These are phyloP conservation scores for Ustulina deusta DNA, from an alignment of 2,329 filamentous ascomycete species.

Conservation along the genomic window DNA sequence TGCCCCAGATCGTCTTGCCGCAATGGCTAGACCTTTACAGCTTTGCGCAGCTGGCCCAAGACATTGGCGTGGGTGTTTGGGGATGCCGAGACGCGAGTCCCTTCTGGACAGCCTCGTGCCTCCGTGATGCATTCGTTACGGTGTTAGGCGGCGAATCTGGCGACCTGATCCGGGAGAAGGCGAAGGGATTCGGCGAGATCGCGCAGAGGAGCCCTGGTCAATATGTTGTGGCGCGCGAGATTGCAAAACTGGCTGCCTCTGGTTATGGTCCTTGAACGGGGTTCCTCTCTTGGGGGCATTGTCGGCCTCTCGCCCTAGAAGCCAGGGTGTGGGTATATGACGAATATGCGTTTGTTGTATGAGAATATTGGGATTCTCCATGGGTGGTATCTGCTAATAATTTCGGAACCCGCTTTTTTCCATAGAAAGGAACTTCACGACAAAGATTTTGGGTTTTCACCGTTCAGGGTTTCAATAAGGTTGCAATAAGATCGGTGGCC, in stretches of 20 bases:
- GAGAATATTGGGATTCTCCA: not conserved
- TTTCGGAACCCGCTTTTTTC: not conserved
- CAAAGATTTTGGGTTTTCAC: too few species aligned
- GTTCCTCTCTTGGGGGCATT: too few species aligned
- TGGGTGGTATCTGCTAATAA: too few species aligned
- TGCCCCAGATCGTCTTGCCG: slow-evolving; percentile 41
- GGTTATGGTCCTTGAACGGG: slow-evolving; percentile 2
- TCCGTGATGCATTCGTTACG: slow-evolving; percentile 29
- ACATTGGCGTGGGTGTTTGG: slow-evolving; percentile 39
- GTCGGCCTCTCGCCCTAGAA: not conserved
- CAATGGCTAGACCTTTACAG: slow-evolving; percentile 42
- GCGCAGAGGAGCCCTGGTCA: slow-evolving; percentile 36
- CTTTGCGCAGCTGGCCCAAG: slow-evolving; percentile 36
- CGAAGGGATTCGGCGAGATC: slow-evolving; percentile 31
- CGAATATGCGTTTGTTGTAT: not conserved
- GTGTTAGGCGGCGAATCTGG: slow-evolving; percentile 20
- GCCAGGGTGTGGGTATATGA: not conserved
- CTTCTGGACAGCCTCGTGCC: slow-evolving; percentile 35
- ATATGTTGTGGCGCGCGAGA: slow-evolving; percentile 35
- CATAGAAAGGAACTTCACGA: not conserved
- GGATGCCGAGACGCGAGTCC: slow-evolving; percentile 39
- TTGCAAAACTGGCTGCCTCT: slow-evolving; percentile 39
- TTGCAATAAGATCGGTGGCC: not conserved
- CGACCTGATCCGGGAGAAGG: slow-evolving; percentile 27
- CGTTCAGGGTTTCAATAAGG: not conserved